Evolutionary conservation across 495 filamentous ascomycete genomes (phyloP).

Genomic region (Talaromyces adpressus): DNA sequence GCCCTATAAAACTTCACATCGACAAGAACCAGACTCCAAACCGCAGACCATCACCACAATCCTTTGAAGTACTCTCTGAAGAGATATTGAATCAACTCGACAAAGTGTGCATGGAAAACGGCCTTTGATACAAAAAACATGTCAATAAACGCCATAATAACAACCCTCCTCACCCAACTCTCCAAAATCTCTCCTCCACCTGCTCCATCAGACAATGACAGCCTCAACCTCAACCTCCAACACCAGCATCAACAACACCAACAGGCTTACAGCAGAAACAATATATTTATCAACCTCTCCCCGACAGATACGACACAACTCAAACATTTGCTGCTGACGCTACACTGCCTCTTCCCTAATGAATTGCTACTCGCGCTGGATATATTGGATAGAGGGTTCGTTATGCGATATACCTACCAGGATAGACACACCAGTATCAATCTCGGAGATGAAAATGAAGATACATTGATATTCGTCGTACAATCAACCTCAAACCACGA

Average conservation of each 20-base stretch:
- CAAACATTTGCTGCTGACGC: slow-evolving; percentile 41
- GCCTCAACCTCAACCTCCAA: slow-evolving; percentile 7
- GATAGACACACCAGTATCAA: not conserved
- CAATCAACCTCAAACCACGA: slow-evolving; percentile 13
- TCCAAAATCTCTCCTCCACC: not conserved
- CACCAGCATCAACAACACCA: not conserved
- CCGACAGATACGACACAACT: slow-evolving; percentile 14
- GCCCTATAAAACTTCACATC: not conserved
- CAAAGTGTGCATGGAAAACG: not conserved
- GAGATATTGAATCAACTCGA: not conserved
- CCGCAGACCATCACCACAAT: not conserved
- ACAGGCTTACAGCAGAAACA: not conserved
- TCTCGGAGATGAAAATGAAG: not conserved
- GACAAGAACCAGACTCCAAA: not conserved
- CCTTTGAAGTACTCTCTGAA: not conserved
- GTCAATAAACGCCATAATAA: slow-evolving; percentile 3
- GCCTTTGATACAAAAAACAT: not conserved
- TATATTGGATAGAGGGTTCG: slow-evolving; percentile 66
- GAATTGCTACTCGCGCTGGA: slow-evolving; percentile 69
- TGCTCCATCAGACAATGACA: not conserved
- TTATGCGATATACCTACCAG: slow-evolving; percentile 33
- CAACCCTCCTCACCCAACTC: slow-evolving; percentile 10
- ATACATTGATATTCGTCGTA: slow-evolving; percentile 7
- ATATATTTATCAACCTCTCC: slow-evolving; percentile 17
- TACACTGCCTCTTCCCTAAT: slow-evolving; percentile 49